These are phyloP conservation scores for Moesziomyces parantarcticus DNA, from an alignment of 1,284 basidiomycete genomes.

Conservation along the genomic window DNA sequence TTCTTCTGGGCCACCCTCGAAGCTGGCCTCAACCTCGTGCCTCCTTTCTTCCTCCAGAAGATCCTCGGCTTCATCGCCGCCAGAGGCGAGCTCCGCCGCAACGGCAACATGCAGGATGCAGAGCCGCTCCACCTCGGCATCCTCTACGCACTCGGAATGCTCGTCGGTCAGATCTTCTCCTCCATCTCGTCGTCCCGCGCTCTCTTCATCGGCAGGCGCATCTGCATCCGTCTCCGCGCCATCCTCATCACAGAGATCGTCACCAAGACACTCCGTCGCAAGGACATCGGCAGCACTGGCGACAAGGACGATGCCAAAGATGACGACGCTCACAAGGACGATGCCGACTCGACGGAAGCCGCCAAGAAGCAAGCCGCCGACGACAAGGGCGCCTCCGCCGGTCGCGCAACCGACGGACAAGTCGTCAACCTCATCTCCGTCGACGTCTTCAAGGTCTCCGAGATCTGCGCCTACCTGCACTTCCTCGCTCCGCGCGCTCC, in stretches of 20 bases:
- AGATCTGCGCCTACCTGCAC: constrained; percentile 66
- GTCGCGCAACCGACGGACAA: constrained; percentile 70
- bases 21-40: constrained; percentile 70
- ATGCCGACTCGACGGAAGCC: constrained; percentile 27
- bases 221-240: constrained; percentile 68
- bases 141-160: constrained; percentile 71
- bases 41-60: constrained; percentile 71
- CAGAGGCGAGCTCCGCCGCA: constrained; percentile 33
- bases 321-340: constrained; percentile 19
- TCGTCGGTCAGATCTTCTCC: constrained; percentile 69
- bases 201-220: constrained; percentile 71
- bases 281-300: constrained; percentile 66
- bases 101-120: constrained; percentile 18
- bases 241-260: constrained; percentile 73
- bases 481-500: constrained; percentile 70
- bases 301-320: constrained; percentile 35
- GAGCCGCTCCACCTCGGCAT: constrained; percentile 71
- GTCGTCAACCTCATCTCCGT: constrained; percentile 72
- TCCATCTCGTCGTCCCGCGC: constrained; percentile 69
- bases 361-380: constrained; percentile 21
- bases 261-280: constrained; percentile 72
- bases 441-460: constrained; percentile 70
- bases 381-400: constrained; percentile 30
- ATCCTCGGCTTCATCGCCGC: constrained; percentile 70
- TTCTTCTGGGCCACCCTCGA: constrained; percentile 70